These are phyloP conservation scores for Lepiota venenata DNA, from an alignment of 768 basidiomycete genomes.

Conservation along the genomic window DNA sequence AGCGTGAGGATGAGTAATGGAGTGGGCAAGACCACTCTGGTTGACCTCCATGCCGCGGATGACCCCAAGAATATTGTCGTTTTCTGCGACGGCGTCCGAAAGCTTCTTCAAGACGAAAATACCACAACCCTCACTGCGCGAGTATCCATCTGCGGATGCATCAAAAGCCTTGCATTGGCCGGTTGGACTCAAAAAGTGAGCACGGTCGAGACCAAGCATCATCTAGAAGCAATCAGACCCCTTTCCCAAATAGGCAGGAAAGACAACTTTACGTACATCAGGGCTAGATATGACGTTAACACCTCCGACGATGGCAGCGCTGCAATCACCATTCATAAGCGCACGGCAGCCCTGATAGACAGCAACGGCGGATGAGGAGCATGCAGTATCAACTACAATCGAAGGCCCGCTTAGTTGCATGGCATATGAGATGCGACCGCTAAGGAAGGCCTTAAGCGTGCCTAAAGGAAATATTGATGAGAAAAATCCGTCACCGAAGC, in stretches of 20 bases:
- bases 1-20: conserved; percentile 71
- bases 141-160: conserved; percentile 70
- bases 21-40: conserved; percentile 61
- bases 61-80: conserved; percentile 65
- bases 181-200: conserved; percentile 63
- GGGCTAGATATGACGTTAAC: conserved; percentile 71
- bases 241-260: neutral
- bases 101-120: conserved; percentile 73
- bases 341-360: conserved; percentile 69
- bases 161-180: conserved; percentile 75
- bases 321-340: conserved; percentile 59
- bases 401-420: conserved; percentile 72
- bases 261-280: conserved; percentile 43
- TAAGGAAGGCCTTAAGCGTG: conserved; percentile 66
- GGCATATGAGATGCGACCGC: conserved; percentile 69
- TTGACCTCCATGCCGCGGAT: conserved; percentile 72
- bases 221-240: conserved; percentile 38
- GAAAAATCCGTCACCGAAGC: neutral
- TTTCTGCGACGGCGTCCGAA: conserved; percentile 60
- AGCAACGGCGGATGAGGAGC: conserved; percentile 68
- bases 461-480: conserved; percentile 33
- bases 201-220: conserved; percentile 67
- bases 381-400: conserved; percentile 71
- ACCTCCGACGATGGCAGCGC: conserved; percentile 71
- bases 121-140: conserved; percentile 68